Evolutionary conservation across 441 rosid species (phyloP), one percentile per base, ranked within the genome.

Genomic region (Jatropha podagrica): DNA sequence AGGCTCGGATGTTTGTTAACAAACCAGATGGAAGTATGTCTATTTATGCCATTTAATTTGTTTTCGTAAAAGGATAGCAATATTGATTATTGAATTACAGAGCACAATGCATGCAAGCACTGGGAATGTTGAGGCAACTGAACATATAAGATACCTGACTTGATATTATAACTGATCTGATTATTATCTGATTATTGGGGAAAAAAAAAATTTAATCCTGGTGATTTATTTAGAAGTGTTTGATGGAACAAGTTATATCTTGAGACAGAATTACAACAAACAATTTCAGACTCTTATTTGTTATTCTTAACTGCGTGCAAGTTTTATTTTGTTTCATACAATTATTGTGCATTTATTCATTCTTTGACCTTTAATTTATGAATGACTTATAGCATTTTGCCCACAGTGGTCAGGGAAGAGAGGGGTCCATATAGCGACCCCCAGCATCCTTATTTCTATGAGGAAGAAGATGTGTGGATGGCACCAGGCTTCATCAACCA

Each of bases 391-490:
- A n/a, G 54, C 70, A 40, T 65, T 73, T 60, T 48, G 74, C 46
- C 69, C 9, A 74, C 85, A 94, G 97, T 94, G 98, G 90, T 92
- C 75, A 92, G 98, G 84, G 97, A 92, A 85, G 88, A 90, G 74
- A 84, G 91, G 74, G 97, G 98, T 61, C 98, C 97, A 32, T 94
- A 90, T 74, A 82, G 79, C 71, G 97, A 94, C 87, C 97, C 97
- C 78, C 95, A 92, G 65, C 98, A 94, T 86, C 90, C 96, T 52
- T 92, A 94, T 71, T 88, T 94, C 68, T 94, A 92, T 44, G 98
- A 94, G 81, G 97, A 87, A 64, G 98, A 94, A 71, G 97, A 94
- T 75, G 96, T 83, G 77, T 94, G 98, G 98, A 94, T 92, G 98
- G 98, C 96, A 2, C 98, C 98, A 0, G 98, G 98, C 77, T 94